Evolutionary conservation across 805 yeast genomes (phyloP), one percentile per base, ranked within the genome.

Genomic region (Nakazawaea ambrosiae): DNA sequence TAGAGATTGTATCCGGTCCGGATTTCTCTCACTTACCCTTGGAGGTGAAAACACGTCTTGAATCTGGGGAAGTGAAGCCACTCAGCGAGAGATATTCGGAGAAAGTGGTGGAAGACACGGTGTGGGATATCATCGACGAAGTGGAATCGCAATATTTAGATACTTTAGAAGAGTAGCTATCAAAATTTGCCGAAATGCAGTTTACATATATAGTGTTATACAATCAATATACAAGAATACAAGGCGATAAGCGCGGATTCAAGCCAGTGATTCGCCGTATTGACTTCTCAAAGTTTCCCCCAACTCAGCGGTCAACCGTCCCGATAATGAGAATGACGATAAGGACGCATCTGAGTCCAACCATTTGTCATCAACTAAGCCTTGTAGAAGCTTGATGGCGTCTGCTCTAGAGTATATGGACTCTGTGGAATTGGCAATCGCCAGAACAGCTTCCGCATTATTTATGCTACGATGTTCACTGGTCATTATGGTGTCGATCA

Each of bases 61-160:
- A 40, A 2, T 19, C 12, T 0, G 55, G 53, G 8, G 53, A 50
- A 0, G 69, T 78, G 1, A 66, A 66, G 34, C 70, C 82, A 0
- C 64, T 85, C 30, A 57, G 71, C 41, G 74, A 72, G 31, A 56
- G 90, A 22, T 87, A 78, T 49, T 69, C 70, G 12, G 87, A 83
- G 47, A 70, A 65, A 39, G 74, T 89, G 6, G 78, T 86, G 2
- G 95, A 87, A 45, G 96, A 87, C 45, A 72, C 82, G 46, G 77
- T 75, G 2, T 81, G 81, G 76, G 98, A 92, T 58, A 53, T 88
- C 3, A 51, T 90, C 3, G 97, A 92, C 53, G 96, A 92, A 57
- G 70, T 83, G 0, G 89, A 82, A 40, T 81, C 75, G 23, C 72
- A 67, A 35, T 70, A 65, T 43, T 52, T 77, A 35, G 82, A 75